Conservation (phyloP, 1,284 basidiomycete genomes). For the Ganoderma lucidum region DNA sequence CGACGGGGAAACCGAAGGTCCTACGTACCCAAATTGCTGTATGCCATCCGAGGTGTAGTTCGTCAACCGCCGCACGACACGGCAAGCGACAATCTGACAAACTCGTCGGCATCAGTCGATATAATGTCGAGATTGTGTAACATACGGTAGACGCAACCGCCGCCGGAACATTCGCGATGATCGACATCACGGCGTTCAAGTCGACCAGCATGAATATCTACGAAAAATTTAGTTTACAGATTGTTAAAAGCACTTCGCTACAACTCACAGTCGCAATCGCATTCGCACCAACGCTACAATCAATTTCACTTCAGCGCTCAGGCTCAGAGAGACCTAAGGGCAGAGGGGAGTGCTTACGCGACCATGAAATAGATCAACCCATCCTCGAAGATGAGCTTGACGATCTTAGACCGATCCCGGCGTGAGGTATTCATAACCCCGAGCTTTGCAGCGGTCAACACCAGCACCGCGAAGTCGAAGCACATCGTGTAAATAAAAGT, state of each 20-base stretch:
- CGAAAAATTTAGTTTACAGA: conserved; percentile 13
- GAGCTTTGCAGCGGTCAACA: conserved; percentile 56
- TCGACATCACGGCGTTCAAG: conserved; percentile 77
- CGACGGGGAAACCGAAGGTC: conserved; percentile 20
- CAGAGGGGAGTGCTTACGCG: conserved; percentile 56
- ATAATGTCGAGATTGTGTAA: background rate
- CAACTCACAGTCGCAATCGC: conserved; percentile 65
- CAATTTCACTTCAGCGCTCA: conserved; percentile 3
- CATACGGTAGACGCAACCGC: conserved; percentile 71
- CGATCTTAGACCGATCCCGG: conserved; percentile 58
- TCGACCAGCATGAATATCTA: conserved; percentile 76
- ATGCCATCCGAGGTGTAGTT: conserved; percentile 60
- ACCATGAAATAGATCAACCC: conserved; percentile 79
- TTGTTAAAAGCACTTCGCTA: background rate
- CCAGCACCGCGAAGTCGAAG: conserved; percentile 35
- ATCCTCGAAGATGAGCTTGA: conserved; percentile 72
- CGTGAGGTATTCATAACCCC: conserved; percentile 45
- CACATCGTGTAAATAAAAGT: conserved; percentile 47
- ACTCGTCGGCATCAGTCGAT: too few species aligned
- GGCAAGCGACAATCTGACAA: conserved; percentile 72
- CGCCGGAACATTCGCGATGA: conserved; percentile 78
- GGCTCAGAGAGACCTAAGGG: background rate
- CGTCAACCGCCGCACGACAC: conserved; percentile 70
- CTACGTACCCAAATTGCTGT: conserved; percentile 59
- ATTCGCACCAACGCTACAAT: conserved; percentile 67